Percentiles rank a stretch among this genome's conserved stretches.
Evolutionary conservation across 148 eudicot species (phyloP).

Genomic region (Silene conica): DNA sequence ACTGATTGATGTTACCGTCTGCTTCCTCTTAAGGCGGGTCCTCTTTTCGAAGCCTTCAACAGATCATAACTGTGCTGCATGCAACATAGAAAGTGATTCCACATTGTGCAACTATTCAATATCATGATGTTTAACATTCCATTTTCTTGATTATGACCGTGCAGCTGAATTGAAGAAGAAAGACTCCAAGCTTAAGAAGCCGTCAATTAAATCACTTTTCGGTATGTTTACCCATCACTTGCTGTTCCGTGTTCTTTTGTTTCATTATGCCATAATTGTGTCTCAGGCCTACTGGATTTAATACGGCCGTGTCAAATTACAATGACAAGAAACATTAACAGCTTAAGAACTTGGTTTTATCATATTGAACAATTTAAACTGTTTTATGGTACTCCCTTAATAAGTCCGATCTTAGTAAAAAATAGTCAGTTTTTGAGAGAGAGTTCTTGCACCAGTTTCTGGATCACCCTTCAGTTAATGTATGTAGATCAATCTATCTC

Average conservation of each 20-base stretch:
- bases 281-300: not conserved
- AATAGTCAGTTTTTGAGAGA: not conserved
- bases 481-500: not conserved
- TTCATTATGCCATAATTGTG: not conserved
- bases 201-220: conserved; percentile 85
- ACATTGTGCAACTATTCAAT: not conserved
- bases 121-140: conserved; percentile 11
- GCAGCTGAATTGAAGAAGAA: conserved; percentile 98
- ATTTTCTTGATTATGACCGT: conserved; percentile 4
- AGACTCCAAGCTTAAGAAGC: conserved; percentile 70
- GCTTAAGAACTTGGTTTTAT: too few species aligned
- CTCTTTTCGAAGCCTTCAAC: not conserved
- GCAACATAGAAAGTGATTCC: not conserved
- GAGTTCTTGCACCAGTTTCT: not conserved
- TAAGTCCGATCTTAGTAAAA: not conserved
- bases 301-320: too few species aligned
- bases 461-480: not conserved
- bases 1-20: not conserved
- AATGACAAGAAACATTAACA: too few species aligned
- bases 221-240: conserved; percentile 39
- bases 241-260: not conserved
- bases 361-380: too few species aligned
- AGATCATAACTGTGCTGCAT: not conserved
- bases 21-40: too few species aligned
- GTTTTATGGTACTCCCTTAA: too few species aligned